Evolutionary conservation across 176 grass and related monocot species (phyloP).

Genomic region (Eragrostis nindensis): DNA sequence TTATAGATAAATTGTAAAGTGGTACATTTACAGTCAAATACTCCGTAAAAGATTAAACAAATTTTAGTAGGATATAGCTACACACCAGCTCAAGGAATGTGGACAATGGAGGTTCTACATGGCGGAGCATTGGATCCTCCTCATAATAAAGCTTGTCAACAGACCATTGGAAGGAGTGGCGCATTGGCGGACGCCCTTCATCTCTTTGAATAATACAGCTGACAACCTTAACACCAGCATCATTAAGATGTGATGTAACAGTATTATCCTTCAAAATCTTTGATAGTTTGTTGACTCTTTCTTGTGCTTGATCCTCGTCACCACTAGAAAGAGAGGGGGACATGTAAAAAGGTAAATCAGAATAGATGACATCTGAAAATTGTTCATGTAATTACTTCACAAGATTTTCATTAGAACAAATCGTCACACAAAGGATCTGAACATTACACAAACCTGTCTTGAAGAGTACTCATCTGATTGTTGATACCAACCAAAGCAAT

Average conservation of each 20-base stretch:
- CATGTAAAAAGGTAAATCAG: conserved; percentile 38
- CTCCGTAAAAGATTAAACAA: conserved; percentile 7
- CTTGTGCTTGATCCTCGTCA: conserved; percentile 98
- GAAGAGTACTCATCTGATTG: conserved; percentile 97
- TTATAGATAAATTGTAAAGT: conserved; percentile 37
- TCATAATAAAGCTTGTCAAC: conserved; percentile 84
- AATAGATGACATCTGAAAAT: conserved; percentile 10
- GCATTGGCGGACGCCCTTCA: conserved; percentile 94
- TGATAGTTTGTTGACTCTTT: conserved; percentile 90
- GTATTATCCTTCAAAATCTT: conserved; percentile 93
- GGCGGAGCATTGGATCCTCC: conserved; percentile 91
- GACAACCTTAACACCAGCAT: conserved; percentile 69
- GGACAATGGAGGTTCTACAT: conserved; percentile 95
- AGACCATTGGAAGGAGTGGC: conserved; percentile 96
- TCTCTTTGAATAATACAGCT: conserved; percentile 99
- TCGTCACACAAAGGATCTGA: conserved; percentile 22
- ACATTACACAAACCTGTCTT: conserved; percentile 77
- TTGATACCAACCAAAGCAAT: conserved; percentile 98
- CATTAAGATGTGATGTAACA: conserved; percentile 77
- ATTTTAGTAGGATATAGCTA: conserved; percentile 28
- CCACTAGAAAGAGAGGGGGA: conserved; percentile 63
- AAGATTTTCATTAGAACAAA: conserved; percentile 35
- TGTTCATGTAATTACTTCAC: conserved; percentile 21
- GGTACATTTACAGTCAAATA: neutral
- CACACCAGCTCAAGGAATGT: conserved; percentile 95